These are phyloP conservation scores for Myxozyma monticola DNA, from an alignment of 805 yeast species.

Conservation along the genomic window DNA sequence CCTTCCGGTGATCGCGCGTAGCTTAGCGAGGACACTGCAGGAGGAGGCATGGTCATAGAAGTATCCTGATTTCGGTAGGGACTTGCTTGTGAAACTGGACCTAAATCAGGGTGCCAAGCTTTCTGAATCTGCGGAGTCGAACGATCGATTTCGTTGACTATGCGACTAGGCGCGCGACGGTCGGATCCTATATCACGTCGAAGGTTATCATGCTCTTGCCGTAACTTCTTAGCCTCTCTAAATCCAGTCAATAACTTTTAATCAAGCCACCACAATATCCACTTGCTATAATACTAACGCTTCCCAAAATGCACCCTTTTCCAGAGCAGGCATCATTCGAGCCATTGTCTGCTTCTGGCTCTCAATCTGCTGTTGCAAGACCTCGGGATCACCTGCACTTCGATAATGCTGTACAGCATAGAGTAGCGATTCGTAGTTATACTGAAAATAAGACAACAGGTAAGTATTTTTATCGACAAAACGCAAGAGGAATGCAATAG, in stretches of 20 bases:
- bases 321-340: conserved; percentile 11
- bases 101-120: too few relatives aligned
- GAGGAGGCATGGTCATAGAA: too few relatives aligned
- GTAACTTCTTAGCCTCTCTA: neutral
- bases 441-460: conserved; percentile 1
- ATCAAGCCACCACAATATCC: neutral
- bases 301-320: conserved; percentile 6
- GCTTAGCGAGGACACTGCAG: too few relatives aligned
- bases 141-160: too few relatives aligned
- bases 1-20: too few relatives aligned
- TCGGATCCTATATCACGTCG: too few relatives aligned
- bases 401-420: conserved; percentile 11
- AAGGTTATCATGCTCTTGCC: neutral
- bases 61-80: too few relatives aligned
- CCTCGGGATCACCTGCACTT: neutral
- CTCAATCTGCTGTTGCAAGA: neutral
- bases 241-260: neutral
- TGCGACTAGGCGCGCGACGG: too few relatives aligned
- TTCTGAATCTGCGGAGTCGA: too few relatives aligned
- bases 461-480: too few relatives aligned
- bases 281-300: neutral
- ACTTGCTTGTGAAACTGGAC: too few relatives aligned
- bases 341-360: conserved; percentile 4
- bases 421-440: conserved; percentile 11
- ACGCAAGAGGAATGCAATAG: too few relatives aligned